Base-by-base conservation (phyloP, 306 rosid species). In the Abrus precatorius region DNA sequence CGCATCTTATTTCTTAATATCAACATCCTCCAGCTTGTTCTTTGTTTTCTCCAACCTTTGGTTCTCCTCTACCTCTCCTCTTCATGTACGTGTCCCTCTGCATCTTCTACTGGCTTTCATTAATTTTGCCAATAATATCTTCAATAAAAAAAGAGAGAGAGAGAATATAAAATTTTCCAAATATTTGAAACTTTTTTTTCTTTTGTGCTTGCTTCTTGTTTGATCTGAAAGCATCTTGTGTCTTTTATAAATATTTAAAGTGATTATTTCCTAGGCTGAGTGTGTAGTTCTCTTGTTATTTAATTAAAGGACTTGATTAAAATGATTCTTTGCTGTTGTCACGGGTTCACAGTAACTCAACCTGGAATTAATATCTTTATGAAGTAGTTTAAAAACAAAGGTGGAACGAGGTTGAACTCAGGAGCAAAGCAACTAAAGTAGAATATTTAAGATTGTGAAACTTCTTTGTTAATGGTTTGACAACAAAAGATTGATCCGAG, bases 1-100 rank as follows among this genome's bases (percentile, higher is more conserved):
- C 77, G 85, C 85, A 47, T 87, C 74, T 78, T 12, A 36, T 66
- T 85, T 80, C 81, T 65, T 69, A 64, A 80, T 74, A 56, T 64
- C 56, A 44, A 33, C 72, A 45, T 32, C 66, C 62, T 41, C 12
- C 5, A 5, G 1, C 29, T 68, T n/a, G 0, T 32, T 85, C 45
- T 76, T 9, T 70, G 9, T 63, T 38, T 78, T 66, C 74, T 82
- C 62, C 79, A 77, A 54, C 10, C 74, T 43, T 32, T n/a, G 28
- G 50, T 38, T 10, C 41, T 66, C 66, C 36, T 79, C 75, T 53
- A 59, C 0, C 61, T 38, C 61, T 64, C 53, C 53, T 29, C 81
- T 38, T 33, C 3, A 5, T 75, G 32, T 50, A 76, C 53, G 7
- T 57, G 8, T 49, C 38, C 12, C 62, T 43, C 3, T 62, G 30